Evolutionary conservation across 2,329 filamentous ascomycete genomes (phyloP).

Genomic region (Pseudovirgaria hyperparasitica): DNA sequence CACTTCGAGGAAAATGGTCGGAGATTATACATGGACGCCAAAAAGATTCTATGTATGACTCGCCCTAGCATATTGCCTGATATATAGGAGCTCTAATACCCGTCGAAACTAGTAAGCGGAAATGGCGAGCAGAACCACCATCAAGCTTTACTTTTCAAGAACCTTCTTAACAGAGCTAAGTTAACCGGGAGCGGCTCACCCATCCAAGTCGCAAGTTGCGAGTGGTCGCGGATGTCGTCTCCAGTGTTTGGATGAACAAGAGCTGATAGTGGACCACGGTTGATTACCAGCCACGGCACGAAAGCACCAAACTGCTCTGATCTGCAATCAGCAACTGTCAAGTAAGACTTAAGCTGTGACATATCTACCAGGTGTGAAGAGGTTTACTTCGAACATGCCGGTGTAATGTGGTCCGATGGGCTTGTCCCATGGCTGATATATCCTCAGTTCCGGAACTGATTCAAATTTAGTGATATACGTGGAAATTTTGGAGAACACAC

Average conservation of each 20-base stretch:
- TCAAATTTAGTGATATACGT: slow-evolving; percentile 1
- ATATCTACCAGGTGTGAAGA: slow-evolving; percentile 54
- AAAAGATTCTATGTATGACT: background rate
- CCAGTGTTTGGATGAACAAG: slow-evolving; percentile 74
- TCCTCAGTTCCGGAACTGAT: slow-evolving; percentile 68
- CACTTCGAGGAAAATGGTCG: no score
- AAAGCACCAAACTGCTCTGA: slow-evolving; percentile 75
- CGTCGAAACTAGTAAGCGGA: background rate
- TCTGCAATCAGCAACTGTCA: slow-evolving; percentile 1
- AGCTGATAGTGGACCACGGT: slow-evolving; percentile 66
- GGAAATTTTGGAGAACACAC: slow-evolving; percentile 30
- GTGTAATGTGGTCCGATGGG: slow-evolving; percentile 73
- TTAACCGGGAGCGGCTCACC: slow-evolving; percentile 54
- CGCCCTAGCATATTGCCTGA: background rate
- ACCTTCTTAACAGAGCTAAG: slow-evolving; percentile 34
- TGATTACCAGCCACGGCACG: slow-evolving; percentile 70
- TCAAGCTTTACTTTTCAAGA: slow-evolving; percentile 3
- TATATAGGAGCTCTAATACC: background rate
- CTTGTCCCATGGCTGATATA: slow-evolving; percentile 64
- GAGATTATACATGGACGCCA: no score
- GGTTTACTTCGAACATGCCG: slow-evolving; percentile 86
- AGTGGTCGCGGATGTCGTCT: slow-evolving; percentile 49
- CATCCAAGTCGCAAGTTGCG: slow-evolving; percentile 61
- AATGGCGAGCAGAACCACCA: slow-evolving; percentile 1
- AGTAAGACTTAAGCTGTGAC: background rate